These are phyloP conservation scores for Graphiopsis chlorocephala DNA, from an alignment of 2,329 filamentous ascomycete species.

Conservation along the genomic window DNA sequence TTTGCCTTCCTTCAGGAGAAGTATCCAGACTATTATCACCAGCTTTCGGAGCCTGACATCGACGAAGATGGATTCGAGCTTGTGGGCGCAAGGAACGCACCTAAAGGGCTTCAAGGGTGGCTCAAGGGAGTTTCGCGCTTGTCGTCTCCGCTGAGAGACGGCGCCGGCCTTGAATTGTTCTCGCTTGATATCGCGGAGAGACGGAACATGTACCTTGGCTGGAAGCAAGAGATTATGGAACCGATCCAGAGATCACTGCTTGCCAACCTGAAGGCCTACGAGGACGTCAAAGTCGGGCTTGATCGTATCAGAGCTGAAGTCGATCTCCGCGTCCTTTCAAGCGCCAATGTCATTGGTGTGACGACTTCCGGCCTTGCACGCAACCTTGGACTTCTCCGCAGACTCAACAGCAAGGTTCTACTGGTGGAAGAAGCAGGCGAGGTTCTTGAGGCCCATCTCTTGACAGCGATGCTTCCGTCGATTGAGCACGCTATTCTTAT, in stretches of 20 bases:
- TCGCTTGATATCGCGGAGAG: not conserved
- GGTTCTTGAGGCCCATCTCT: conserved; percentile 61
- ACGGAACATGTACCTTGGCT: conserved; percentile 13
- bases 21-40: conserved; percentile 21
- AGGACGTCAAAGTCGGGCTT: conserved; percentile 18
- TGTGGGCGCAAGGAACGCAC: not conserved
- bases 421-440: conserved; percentile 68
- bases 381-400: conserved; percentile 50
- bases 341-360: conserved; percentile 55
- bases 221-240: conserved; percentile 19
- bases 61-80: conserved; percentile 27
- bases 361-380: conserved; percentile 60
- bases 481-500: conserved; percentile 62
- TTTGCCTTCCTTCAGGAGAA: conserved; percentile 17
- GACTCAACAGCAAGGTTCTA: conserved; percentile 55
- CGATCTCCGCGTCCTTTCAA: conserved; percentile 38
- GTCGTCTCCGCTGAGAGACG: not conserved
- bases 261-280: conserved; percentile 20
- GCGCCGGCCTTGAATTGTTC: not conserved
- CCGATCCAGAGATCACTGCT: conserved; percentile 22
- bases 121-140: not conserved
- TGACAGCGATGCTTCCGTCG: conserved; percentile 58
- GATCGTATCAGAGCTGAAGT: conserved; percentile 38
- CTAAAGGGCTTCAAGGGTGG: not conserved
- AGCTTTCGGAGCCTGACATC: conserved; percentile 23